Base-by-base conservation (phyloP, 2,329 filamentous ascomycete genomes). In the Tolypocladium album region DNA sequence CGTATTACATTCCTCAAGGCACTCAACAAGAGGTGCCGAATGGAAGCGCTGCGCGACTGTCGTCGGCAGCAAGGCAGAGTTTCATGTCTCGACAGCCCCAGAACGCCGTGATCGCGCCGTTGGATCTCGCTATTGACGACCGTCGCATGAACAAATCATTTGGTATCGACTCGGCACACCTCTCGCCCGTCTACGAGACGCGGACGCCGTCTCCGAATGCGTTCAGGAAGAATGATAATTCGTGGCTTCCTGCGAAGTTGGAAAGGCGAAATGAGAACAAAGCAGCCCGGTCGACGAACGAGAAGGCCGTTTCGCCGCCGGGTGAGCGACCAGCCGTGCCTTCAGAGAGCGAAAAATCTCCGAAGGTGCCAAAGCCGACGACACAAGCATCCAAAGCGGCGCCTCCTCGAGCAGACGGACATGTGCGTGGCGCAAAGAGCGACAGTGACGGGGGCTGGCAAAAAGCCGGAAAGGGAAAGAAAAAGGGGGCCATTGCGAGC, bases 181-280 rank as follows among this genome's bases (percentile, higher is more conserved):
- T 92, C 2, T 92, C 89, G 0, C 89, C 89, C 0, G 88, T 92
- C 0, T 88, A 88, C 59, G 89, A 92, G 73, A 82, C 83, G 7
- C 80, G 82, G n/a, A 88, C 86, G 0, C 87, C 88, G 2, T 90
- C 88, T 1, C 88, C 88, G 1, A 88, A 80, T 3, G 76, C 81
- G 15, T 75, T 76, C 59, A 79, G 86, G 59, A 85, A 80, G 56
- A 74, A 79, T 57, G 83, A 85, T 36, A 64, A 72, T 2, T 67
- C 72, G 15, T 61, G 66, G 22, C 68, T 66, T 50, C 59, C 67
- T 34, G 70, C 68, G 22, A 69, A 68, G 55, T 63, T n/a, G 65
- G 62, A 56, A 34, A 22, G 24, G 13, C 55, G 61, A 42, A 31
- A 13, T 3, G 61, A 62, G 36, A 34, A 42, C 22, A 58, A 60